Evolutionary conservation across 1,284 basidiomycete genomes (phyloP), one percentile per base, ranked within the genome.

Genomic region (Pseudozyma tsukubaensis): DNA sequence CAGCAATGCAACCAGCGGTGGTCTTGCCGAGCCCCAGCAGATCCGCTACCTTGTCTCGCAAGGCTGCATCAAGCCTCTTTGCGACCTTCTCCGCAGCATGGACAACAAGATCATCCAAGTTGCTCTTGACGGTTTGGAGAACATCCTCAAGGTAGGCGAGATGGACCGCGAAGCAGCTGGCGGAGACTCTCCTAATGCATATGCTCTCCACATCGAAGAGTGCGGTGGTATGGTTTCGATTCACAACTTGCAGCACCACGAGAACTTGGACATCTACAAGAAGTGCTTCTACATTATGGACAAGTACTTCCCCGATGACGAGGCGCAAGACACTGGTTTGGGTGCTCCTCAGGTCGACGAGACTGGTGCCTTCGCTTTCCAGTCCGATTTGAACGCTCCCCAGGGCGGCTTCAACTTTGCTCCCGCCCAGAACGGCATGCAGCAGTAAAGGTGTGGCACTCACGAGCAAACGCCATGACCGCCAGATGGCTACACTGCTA

Each of bases 91-190:
- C 59, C 92, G 91, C 48, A 95, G 94, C 87, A 95, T 98, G 93
- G 97, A 99, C 87, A 99, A 99, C 90, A 99, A 99, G 88, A 97
- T 99, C 82, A 99, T 99, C 80, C 97, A 99, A 87, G 94, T 97
- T 21, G 88, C 88, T n/a, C 90, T 99, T 47, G 96, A 99, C 85
- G 97, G 97, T 61, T 89, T 99, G 53, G 97, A 99, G 87, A 99
- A 99, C 86, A 95, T 99, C 79, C 88, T 99, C 79, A 98, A 97
- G 87, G 93, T 99, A 72, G 97, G 97, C 50, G 96, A 99, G 87
- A 91, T 92, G 85, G 97, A 99, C 87, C 97, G 92, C 87, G 89
- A 91, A 80, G 89, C 91, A 40, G 89, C 88, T 32, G 94, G 93
- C 21, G 91, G 92, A 45, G 93, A 93, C 50, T 92, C 90, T 13